Conservation (phyloP, 1,284 basidiomycete species). For the Neonothopanus nambi region DNA sequence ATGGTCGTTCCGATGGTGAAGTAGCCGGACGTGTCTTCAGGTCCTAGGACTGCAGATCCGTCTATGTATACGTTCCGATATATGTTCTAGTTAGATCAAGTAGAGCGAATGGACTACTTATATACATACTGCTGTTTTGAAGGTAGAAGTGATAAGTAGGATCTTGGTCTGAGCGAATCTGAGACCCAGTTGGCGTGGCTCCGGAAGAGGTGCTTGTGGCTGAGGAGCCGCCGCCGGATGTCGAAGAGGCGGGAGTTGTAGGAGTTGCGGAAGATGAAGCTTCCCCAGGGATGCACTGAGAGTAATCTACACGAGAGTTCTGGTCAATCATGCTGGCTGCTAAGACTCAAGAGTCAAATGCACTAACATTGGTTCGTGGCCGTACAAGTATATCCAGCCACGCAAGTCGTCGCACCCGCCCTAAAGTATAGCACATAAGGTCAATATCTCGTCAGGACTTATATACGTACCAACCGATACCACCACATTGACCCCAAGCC, state of each 20-base stretch:
- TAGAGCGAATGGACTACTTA: background rate
- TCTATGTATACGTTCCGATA: no score
- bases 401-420: conserved; percentile 47
- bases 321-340: background rate
- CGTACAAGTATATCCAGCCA: conserved; percentile 46
- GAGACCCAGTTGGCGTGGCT: conserved; percentile 49
- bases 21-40: conserved; percentile 49
- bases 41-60: conserved; percentile 52
- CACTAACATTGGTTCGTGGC: conserved; percentile 40
- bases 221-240: conserved; percentile 23
- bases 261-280: conserved; percentile 24
- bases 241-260: conserved; percentile 20
- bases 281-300: conserved; percentile 46
- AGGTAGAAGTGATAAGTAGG: conserved; percentile 62
- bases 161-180: conserved; percentile 53
- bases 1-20: conserved; percentile 54
- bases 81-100: background rate
- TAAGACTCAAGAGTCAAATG: background rate
- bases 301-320: conserved; percentile 39
- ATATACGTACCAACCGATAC: conserved; percentile 42
- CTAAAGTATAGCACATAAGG: conserved; percentile 25
- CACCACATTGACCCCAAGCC: conserved; percentile 51
- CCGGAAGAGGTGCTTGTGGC: conserved; percentile 42
- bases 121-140: conserved; percentile 45
- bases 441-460: background rate